Evolutionary conservation across 257 asterid genomes (phyloP), one percentile per base, ranked within the genome.

Genomic region (Plantago elongata): DNA sequence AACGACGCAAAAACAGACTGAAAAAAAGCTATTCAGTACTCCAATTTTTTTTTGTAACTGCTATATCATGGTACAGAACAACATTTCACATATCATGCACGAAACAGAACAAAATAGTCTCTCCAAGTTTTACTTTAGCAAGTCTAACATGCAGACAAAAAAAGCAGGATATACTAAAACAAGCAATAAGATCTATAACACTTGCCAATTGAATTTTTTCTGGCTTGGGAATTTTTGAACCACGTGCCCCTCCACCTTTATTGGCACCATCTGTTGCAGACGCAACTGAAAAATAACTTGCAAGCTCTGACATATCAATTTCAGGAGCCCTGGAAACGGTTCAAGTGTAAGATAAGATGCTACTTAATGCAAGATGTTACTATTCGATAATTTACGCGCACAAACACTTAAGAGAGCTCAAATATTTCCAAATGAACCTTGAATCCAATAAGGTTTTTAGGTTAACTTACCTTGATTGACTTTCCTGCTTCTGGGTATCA

Each of bases 171-270:
- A 69, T 42, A 72, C 60, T 30, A 67, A 30, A 63, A 51, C 27
- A 22, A 76, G 60, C 54, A 61, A 7, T 34, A 64, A 50, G 61
- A 51, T 54, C 75, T 70, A 65, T 48, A 57, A 45, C 66, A 74
- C 95, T 80, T 79, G 70, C 98, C 95, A 92, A 51, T 75, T 92
- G 98, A 77, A 92, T 95, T 81, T 84, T 92, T 68, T 92, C 98
- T 61, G 97, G 97, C 81, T 88, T 92, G 81, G 75, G 83, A 61
- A 84, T 78, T 71, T 92, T 92, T 54, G 97, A 72, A 75, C 86
- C 90, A 66, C 97, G 97, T 59, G 79, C 66, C 34, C 74, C 82
- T 73, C 90, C 95, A 51, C 73, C 89, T 78, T 88, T 91, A 61
- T 66, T 82, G 69, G 75, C 65, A n/a, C 78, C 80, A 73, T 88